Evolutionary conservation across 208 protist genomes (phyloP).

Genomic region (Trypanosoma caninum): DNA sequence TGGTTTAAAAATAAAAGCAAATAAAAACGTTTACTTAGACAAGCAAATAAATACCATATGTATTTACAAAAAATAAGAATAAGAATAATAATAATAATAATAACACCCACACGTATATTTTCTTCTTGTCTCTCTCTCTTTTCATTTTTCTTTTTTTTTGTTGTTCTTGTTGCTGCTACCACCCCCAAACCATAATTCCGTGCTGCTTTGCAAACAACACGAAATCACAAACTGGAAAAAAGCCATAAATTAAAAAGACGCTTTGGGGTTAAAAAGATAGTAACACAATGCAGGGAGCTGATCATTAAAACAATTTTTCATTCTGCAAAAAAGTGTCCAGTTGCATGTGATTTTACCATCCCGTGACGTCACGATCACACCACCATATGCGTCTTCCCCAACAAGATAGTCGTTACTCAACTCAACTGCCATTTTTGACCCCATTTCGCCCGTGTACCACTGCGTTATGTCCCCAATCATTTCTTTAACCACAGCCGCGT

Average conservation of each 20-base stretch:
- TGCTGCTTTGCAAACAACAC: background rate
- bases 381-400: conserved; percentile 69
- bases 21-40: too few relatives aligned
- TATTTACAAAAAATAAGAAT: background rate
- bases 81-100: background rate
- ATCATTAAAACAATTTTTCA: conserved; percentile 82
- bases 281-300: conserved; percentile 88
- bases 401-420: conserved; percentile 58
- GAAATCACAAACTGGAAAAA: background rate
- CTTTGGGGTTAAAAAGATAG: conserved; percentile 80
- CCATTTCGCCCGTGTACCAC: conserved; percentile 67
- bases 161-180: conserved; percentile 18
- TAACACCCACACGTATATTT: background rate
- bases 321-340: conserved; percentile 84
- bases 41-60: too few relatives aligned
- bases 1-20: too few relatives aligned
- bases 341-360: conserved; percentile 87
- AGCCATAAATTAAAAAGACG: conserved; percentile 22
- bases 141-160: conserved; percentile 18
- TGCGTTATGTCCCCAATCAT: conserved; percentile 50
- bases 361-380: conserved; percentile 61
- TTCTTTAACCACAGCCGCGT: conserved; percentile 42
- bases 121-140: background rate
- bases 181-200: background rate
- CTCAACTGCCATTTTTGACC: conserved; percentile 40